Evolutionary conservation across 345 rosid genomes (phyloP).

Genomic region (Microcos paniculata): DNA sequence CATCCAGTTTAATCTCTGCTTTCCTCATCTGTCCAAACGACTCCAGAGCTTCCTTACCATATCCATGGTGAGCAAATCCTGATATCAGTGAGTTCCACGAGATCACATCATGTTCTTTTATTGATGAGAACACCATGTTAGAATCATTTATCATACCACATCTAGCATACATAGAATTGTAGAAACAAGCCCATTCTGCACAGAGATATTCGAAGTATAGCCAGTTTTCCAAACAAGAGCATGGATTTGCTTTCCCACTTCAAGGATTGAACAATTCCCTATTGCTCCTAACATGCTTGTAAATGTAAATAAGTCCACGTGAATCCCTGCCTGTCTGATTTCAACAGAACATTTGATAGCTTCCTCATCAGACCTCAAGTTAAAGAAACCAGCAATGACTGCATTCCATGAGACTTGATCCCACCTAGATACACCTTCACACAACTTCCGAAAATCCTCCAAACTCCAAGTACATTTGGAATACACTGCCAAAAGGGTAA

Average conservation of each 20-base stretch:
- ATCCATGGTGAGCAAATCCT: constrained; percentile 55
- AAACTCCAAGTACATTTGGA: constrained; percentile 47
- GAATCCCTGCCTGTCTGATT: constrained; percentile 51
- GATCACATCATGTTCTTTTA: constrained; percentile 53
- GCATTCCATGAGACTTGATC: constrained; percentile 71
- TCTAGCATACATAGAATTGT: constrained; percentile 59
- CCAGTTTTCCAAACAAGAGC: constrained; percentile 59
- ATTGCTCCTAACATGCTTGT: constrained; percentile 56
- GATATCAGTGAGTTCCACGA: constrained; percentile 70
- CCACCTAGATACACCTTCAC: constrained; percentile 36
- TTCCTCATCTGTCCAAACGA: constrained; percentile 48
- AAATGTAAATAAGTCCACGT: constrained; percentile 58
- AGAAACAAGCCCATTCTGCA: constrained; percentile 54
- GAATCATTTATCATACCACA: constrained; percentile 35
- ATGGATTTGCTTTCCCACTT: constrained; percentile 47
- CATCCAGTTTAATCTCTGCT: constrained; percentile 28
- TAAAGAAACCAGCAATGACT: constrained; percentile 55
- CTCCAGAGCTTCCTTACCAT: constrained; percentile 47
- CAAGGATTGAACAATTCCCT: constrained; percentile 26
- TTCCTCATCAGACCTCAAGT: constrained; percentile 32
- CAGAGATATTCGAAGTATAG: constrained; percentile 39
- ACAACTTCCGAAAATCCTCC: constrained; percentile 44
- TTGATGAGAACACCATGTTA: constrained; percentile 46
- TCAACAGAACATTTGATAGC: constrained; percentile 42
- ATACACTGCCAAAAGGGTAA: constrained; percentile 65